Base-by-base conservation (phyloP, 495 filamentous ascomycete species). In the Hypoxylon subgilvum region DNA sequence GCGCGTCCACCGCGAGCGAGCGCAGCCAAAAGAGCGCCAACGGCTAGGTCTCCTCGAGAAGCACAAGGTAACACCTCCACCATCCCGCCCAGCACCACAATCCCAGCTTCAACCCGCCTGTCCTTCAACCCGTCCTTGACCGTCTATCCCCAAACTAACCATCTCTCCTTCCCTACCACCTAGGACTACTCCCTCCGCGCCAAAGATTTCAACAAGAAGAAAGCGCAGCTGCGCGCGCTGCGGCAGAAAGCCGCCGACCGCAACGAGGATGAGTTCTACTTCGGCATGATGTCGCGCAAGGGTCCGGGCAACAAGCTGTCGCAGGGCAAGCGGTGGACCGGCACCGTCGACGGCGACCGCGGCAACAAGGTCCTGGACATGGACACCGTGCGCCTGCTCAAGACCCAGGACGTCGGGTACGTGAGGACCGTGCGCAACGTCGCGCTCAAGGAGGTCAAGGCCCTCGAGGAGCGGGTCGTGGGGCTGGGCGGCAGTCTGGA, bases 361-460 rank as follows among this genome's bases (percentile, higher is more conserved):
- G 87, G 88, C 4, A 80, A 82, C 60, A 79, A 78, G 48, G 71
- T 81, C 31, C 72, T 84, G 48, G 80, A 84, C 60, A 69, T 83
- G 27, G 90, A 95, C 51, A 85, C 86, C 13, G 89, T 94, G 18
- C 86, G 91, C 67, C 72, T 96, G 63, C 83, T 96, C 57, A 98
- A 98, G 83, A 97, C 95, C 36, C 95, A 98, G 76, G 94, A 98
- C 76, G 78, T 88, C 25, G 92, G 88, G 6, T 97, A 97, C 68
- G 66, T 98, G 19, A 78, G 91, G 63, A 91, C 78, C 39, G 74
- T 75, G 71, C 70, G 80, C n/a, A 81, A 77, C 60, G 72, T 79
- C 42, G 74, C 77, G n/a, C 61, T 62, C 50, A 77, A 75, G 61
- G 76, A 81, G 35, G 69, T 75, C 14, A 65, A 63, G 19, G 61